Conservation (phyloP, 306 rosid species). For the Malus asiatica region DNA sequence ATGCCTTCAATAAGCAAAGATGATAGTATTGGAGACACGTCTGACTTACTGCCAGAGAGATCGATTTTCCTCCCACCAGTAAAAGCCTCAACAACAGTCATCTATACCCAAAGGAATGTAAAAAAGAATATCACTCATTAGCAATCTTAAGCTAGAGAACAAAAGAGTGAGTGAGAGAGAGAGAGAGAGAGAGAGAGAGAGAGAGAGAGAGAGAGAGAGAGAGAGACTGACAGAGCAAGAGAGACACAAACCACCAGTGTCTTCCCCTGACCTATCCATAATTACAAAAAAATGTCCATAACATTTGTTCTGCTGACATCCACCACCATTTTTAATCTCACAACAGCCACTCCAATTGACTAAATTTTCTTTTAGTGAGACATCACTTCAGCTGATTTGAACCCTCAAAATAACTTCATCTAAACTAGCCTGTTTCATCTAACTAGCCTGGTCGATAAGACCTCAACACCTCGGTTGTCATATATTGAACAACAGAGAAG, state of each 20-base stretch:
- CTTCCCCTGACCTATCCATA: no score
- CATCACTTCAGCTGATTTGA: neutral
- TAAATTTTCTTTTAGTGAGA: neutral
- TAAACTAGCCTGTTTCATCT: no score
- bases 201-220: no score
- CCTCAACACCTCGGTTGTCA: neutral
- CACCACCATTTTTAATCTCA: neutral
- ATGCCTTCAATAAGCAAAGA: constrained; percentile 69
- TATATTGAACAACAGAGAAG: neutral
- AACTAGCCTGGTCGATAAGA: neutral
- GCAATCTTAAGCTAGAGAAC: neutral
- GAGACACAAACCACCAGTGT: no score
- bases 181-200: no score
- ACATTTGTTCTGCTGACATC: neutral
- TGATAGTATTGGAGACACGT: constrained; percentile 29
- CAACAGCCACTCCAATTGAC: neutral
- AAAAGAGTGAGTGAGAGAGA: neutral
- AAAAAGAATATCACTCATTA: neutral
- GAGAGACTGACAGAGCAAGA: no score
- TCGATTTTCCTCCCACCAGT: constrained; percentile 54
- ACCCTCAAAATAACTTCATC: neutral
- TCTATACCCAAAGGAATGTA: constrained; percentile 30
- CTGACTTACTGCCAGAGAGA: constrained; percentile 39
- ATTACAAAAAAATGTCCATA: neutral
- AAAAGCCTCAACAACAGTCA: constrained; percentile 72